Evolutionary conservation across 345 rosid genomes (phyloP), one percentile per base, ranked within the genome.

Genomic region (Dipteronia sinensis): DNA sequence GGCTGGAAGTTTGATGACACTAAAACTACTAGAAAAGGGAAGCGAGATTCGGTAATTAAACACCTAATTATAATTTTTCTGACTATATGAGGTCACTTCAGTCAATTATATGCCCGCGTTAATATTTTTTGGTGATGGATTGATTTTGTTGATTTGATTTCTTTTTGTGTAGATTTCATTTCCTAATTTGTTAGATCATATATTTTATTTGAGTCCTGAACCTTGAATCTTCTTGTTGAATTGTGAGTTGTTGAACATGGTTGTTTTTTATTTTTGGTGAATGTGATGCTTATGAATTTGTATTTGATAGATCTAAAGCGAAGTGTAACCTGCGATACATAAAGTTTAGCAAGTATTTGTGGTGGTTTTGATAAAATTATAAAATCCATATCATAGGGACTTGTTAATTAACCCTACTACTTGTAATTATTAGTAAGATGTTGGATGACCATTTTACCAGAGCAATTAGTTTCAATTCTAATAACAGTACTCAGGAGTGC

Each of bases 11-110:
- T 61, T 19, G 75, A 61, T 19, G 75, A 61, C 31, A 61, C 25
- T 15, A 53, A 63, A 8, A 20, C 23, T 27, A 42, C 62, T 55
- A 72, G 22, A 56, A n/a, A 73, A n/a, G 81, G 81, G 44, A 51
- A 75, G 53, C n/a, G 34, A 17, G 10, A 56, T 69, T 74, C 56
- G 81, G 81, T 82, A 82, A 67, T 62, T 53, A 34, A 34, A 34
- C 6, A 34, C 38, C 38, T 34, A 49, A 49, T 49, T 49, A 49
- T 49, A 49, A 49, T 34, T 49, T 64, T 29, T 73, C 65, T 64
- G 38, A 12, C 55, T 55, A 42, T 29, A 59, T 71, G 69, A 66
- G 67, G 38, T 34, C 38, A 34, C 38, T 34, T 34, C 38, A 4
- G 67, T 66, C 46, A 58, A 17, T 73, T 77, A 47, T 74, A 27